Percentiles rank a stretch among this genome's conserved stretches.
Evolutionary conservation across 2,329 filamentous ascomycete genomes (phyloP).

Genomic region (Colletotrichum euphorbiae): DNA sequence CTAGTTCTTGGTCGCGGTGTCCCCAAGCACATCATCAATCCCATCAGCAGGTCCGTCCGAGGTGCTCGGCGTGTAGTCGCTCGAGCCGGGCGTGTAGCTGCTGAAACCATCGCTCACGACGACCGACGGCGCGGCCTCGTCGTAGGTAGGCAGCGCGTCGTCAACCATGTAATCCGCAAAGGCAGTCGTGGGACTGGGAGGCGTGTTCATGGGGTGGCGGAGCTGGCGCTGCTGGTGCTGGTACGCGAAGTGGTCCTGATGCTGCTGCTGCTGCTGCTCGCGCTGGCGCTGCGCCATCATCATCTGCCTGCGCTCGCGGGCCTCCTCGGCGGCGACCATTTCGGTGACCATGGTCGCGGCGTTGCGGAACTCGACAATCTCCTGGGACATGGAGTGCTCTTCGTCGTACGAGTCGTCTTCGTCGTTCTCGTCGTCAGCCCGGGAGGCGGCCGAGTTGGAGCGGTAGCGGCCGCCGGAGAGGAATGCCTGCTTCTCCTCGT

Average conservation of each 20-base stretch:
- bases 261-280: conserved; percentile 27
- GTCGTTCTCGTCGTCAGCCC: conserved; percentile 35
- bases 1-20: conserved; percentile 42
- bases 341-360: conserved; percentile 59
- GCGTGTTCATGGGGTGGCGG: conserved; percentile 32
- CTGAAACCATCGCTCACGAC: conserved; percentile 59
- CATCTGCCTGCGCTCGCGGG: conserved; percentile 38
- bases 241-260: conserved; percentile 31
- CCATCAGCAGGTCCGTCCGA: conserved; percentile 36
- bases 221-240: conserved; percentile 35
- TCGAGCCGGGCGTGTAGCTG: conserved; percentile 51
- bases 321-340: conserved; percentile 59
- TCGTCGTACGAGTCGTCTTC: conserved; percentile 26
- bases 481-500: conserved; percentile 54
- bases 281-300: conserved; percentile 41
- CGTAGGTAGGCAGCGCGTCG: conserved; percentile 57
- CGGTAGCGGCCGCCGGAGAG: conserved; percentile 40
- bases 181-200: conserved; percentile 46
- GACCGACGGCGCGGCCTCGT: conserved; percentile 48
- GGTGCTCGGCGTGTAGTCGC: conserved; percentile 43
- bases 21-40: conserved; percentile 41
- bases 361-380: conserved; percentile 60
- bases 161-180: conserved; percentile 47
- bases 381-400: conserved; percentile 58
- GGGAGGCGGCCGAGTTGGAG: conserved; percentile 17